Conservation (phyloP, 2,329 filamentous ascomycete genomes). For the Colletotrichum australisinense region DNA sequence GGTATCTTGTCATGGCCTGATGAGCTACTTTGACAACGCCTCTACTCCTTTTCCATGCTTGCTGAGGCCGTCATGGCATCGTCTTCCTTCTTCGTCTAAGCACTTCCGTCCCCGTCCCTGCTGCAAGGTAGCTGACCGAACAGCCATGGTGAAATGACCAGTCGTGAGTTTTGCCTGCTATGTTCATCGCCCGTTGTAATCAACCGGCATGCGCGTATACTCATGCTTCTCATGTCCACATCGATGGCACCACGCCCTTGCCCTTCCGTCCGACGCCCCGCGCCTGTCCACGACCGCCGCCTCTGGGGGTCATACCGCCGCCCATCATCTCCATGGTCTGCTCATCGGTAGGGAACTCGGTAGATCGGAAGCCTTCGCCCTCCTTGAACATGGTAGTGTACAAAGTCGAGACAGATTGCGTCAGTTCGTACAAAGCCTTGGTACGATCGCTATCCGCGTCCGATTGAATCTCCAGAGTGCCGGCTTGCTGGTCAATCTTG, state of each 20-base stretch:
- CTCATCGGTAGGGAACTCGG: conserved; percentile 43
- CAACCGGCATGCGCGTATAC: background rate
- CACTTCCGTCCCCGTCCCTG: background rate
- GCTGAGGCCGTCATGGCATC: background rate
- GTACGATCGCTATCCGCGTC: conserved; percentile 80
- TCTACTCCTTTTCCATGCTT: background rate
- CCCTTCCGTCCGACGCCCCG: conserved; percentile 31
- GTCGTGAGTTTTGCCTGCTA: background rate
- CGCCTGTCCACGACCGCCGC: conserved; percentile 29
- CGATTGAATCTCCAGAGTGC: conserved; percentile 84
- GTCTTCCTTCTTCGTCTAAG: background rate
- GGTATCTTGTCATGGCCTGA: conserved; percentile 21
- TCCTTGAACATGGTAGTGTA: conserved; percentile 81
- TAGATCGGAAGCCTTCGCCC: conserved; percentile 73
- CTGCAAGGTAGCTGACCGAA: background rate
- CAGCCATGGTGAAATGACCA: background rate
- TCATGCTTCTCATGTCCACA: conserved; percentile 18
- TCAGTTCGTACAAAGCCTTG: conserved; percentile 79
- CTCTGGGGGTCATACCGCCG: conserved; percentile 27
- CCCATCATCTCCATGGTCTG: conserved; percentile 43
- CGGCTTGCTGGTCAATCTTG: conserved; percentile 88
- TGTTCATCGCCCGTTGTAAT: background rate
- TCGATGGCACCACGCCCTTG: conserved; percentile 20
- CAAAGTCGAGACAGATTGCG: conserved; percentile 74
- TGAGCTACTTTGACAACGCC: background rate